These are phyloP conservation scores for Plasmopara halstedii DNA, from an alignment of 352 stramenopile species.

Conservation along the genomic window DNA sequence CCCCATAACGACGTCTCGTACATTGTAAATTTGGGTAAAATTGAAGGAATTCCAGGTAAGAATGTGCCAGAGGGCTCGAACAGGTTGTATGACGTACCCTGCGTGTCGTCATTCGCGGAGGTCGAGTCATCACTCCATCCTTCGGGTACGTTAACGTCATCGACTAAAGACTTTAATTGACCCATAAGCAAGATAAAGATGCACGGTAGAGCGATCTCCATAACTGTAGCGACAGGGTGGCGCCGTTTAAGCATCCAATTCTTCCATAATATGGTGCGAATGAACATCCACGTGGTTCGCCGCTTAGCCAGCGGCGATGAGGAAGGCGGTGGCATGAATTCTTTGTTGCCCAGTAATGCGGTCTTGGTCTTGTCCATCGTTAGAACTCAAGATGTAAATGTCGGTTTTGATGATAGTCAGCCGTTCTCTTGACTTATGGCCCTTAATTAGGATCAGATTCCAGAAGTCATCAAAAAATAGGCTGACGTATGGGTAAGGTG, in stretches of 20 bases:
- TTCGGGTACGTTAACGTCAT: slow-evolving; percentile 35
- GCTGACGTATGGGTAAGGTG: too few species aligned
- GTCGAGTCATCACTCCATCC: slow-evolving; percentile 39
- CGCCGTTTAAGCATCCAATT: slow-evolving; percentile 60
- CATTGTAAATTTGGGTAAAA: slow-evolving; percentile 41
- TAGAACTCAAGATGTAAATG: too few species aligned
- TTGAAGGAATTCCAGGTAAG: slow-evolving; percentile 18
- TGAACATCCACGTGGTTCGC: slow-evolving; percentile 23
- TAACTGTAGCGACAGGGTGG: slow-evolving; percentile 38
- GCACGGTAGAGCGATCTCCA: slow-evolving; percentile 46
- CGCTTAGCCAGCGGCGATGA: slow-evolving; percentile 13
- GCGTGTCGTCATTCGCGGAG: slow-evolving; percentile 12
- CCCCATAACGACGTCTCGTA: slow-evolving; percentile 48
- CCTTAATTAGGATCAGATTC: too few species aligned
- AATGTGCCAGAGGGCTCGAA: slow-evolving; percentile 29
- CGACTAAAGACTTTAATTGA: slow-evolving; percentile 40
- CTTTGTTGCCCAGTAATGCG: slow-evolving; percentile 13
- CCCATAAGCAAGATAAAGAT: slow-evolving; percentile 57
- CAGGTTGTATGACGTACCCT: slow-evolving; percentile 47
- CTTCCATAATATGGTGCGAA: slow-evolving; percentile 35
- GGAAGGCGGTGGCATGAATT: background rate
- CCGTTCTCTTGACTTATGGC: too few species aligned
- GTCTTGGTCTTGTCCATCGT: slow-evolving; percentile 4
- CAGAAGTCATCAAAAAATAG: too few species aligned
- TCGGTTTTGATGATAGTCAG: too few species aligned